These are phyloP conservation scores for Neurospora sp. DNA, from an alignment of 495 filamentous ascomycete species.

Conservation along the genomic window DNA sequence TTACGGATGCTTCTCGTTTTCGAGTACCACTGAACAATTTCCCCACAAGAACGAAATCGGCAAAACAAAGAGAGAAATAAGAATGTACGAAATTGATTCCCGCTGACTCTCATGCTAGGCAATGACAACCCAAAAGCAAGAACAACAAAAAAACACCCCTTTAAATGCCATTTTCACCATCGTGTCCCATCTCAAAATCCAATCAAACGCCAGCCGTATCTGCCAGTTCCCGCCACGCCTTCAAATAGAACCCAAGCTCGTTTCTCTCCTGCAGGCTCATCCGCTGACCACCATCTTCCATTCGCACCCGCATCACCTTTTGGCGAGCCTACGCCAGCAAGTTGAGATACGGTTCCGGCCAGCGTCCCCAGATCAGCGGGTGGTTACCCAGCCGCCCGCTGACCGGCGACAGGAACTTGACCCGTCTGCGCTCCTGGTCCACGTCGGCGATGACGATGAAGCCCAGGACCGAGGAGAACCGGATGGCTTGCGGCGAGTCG, in stretches of 20 bases:
- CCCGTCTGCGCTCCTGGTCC: conserved; percentile 70
- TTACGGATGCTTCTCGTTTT: not conserved
- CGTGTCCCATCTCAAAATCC: not conserved
- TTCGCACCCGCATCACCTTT: not conserved
- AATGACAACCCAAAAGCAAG: not conserved
- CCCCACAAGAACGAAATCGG: not conserved
- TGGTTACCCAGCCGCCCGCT: conserved; percentile 66
- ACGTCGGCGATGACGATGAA: conserved; percentile 89
- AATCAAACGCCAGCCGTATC: not conserved
- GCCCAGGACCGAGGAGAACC: conserved; percentile 79
- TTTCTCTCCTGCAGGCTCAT: not conserved
- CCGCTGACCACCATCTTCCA: not conserved
- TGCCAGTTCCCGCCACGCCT: not conserved
- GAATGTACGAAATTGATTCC: not conserved
- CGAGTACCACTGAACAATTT: not conserved
- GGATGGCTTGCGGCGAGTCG: conserved; percentile 60
- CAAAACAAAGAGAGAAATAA: not conserved
- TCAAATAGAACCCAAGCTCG: not conserved
- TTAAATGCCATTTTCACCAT: not conserved
- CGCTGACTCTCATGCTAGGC: not conserved
- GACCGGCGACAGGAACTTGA: conserved; percentile 74
- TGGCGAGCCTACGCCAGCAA: conserved; percentile 26
- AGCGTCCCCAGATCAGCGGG: conserved; percentile 58
- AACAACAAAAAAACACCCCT: not conserved
- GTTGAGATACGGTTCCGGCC: conserved; percentile 45